Percentiles rank a stretch among this genome's conserved stretches.
These are phyloP conservation scores for Westerdykella ornata DNA, from an alignment of 2,329 filamentous ascomycete genomes.

Conservation along the genomic window DNA sequence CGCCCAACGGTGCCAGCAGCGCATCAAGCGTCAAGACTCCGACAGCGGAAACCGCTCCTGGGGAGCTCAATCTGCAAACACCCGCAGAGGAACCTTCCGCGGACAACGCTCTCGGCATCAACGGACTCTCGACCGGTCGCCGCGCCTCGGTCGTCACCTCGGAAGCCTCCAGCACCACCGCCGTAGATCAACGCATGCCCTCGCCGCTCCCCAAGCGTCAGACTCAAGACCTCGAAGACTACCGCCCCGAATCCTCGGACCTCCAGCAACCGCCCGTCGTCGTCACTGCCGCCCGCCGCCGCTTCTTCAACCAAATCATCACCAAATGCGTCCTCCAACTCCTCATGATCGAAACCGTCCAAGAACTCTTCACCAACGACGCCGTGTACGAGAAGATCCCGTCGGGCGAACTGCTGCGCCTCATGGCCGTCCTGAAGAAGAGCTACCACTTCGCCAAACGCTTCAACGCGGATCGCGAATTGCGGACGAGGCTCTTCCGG, in stretches of 20 bases:
- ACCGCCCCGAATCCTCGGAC: constrained; percentile 59
- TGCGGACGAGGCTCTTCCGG: constrained; percentile 88
- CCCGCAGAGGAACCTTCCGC: constrained; percentile 19
- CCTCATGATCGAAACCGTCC: constrained; percentile 98
- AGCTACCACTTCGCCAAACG: constrained; percentile 93
- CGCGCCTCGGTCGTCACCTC: constrained; percentile 28
- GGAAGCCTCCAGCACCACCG: constrained; percentile 17
- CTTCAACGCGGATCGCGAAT: constrained; percentile 96
- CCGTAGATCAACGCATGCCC: constrained; percentile 23
- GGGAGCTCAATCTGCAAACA: constrained; percentile 31
- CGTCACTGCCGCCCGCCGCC: constrained; percentile 83
- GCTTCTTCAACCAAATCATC: constrained; percentile 99
- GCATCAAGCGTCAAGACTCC: constrained; percentile 43
- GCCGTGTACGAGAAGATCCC: constrained; percentile 91
- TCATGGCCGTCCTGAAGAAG: constrained; percentile 93
- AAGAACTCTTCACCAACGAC: constrained; percentile 97
- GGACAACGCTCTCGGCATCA: constrained; percentile 43
- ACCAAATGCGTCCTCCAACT: constrained; percentile 95
- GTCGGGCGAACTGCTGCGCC: constrained; percentile 74
- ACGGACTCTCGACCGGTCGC: constrained; percentile 30
- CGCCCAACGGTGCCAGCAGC: constrained; percentile 43
- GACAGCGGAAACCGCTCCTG: constrained; percentile 22
- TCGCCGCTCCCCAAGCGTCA: constrained; percentile 33
- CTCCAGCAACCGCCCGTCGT: constrained; percentile 84
- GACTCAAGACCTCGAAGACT: constrained; percentile 66